A percentile compares a stretch with the other conserved stretches of the same genome.
Evolutionary conservation across 2,329 filamentous ascomycete species (phyloP).

Genomic region (Colletotrichum tamarilloi): DNA sequence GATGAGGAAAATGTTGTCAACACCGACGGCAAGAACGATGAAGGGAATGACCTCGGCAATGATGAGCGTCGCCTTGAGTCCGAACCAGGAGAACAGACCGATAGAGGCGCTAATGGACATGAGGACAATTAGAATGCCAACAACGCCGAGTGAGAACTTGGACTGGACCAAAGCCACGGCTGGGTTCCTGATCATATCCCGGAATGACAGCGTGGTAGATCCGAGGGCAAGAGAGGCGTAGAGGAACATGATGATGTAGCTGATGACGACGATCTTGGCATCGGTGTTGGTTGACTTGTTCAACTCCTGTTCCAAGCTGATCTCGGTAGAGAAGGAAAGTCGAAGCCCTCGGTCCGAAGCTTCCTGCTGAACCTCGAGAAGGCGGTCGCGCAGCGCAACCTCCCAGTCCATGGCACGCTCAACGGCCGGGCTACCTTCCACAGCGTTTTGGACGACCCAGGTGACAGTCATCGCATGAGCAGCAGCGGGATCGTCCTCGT

Average conservation of each 20-base stretch:
- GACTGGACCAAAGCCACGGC: slow-evolving; percentile 90
- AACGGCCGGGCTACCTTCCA: slow-evolving; percentile 77
- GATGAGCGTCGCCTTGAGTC: slow-evolving; percentile 94
- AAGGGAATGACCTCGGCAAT: slow-evolving; percentile 99
- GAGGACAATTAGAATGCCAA: slow-evolving; percentile 93
- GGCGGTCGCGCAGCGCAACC: slow-evolving; percentile 76
- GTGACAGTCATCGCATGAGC: slow-evolving; percentile 87
- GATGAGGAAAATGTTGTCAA: slow-evolving; percentile 99
- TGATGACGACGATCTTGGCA: slow-evolving; percentile 94
- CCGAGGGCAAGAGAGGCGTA: slow-evolving; percentile 95
- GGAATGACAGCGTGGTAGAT: slow-evolving; percentile 83
- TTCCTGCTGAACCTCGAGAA: slow-evolving; percentile 84
- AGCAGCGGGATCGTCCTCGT: slow-evolving; percentile 74
- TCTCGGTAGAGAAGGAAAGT: slow-evolving; percentile 94
- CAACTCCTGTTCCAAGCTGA: slow-evolving; percentile 92
- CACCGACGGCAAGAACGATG: slow-evolving; percentile 93
- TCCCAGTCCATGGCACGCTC: slow-evolving; percentile 91
- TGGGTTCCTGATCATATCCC: slow-evolving; percentile 83
- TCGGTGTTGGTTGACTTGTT: slow-evolving; percentile 99
- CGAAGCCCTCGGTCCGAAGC: slow-evolving; percentile 82
- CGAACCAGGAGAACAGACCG: slow-evolving; percentile 90
- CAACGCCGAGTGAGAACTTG: slow-evolving; percentile 95
- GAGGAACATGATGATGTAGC: slow-evolving; percentile 98
- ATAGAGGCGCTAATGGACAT: slow-evolving; percentile 98
- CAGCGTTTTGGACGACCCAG: slow-evolving; percentile 92